Base-by-base conservation (phyloP, 2,329 filamentous ascomycete species). In the Apiospora arundinis region DNA sequence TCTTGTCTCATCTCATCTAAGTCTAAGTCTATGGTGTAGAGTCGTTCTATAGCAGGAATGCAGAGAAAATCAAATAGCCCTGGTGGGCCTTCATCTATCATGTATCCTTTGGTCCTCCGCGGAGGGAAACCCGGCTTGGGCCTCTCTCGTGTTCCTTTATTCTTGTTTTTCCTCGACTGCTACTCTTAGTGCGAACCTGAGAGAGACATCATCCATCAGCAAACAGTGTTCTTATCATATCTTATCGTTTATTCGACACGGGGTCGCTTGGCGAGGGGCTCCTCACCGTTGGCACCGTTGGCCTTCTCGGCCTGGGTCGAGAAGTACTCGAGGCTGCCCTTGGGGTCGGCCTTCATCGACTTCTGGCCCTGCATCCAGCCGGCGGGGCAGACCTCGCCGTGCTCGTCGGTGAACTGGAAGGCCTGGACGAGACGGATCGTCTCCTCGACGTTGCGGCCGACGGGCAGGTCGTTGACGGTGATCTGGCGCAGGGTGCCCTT, bases 331-430 rank as follows among this genome's bases (percentile, higher is more conserved):
- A 86, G 80, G 75, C 83, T 85, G 69, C 83, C 84, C 81, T 86
- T 86, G 74, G 85, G 85, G 72, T 85, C 85, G 71, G 85, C 83
- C 84, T 87, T 87, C 81, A 87, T 86, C 69, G 81, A 82, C 80
- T 86, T 83, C 77, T 78, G 79, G 68, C 85, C 85, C 72, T 82
- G 79, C 72, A 83, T 82, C 85, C 85, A 87, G 76, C 85, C 85
- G 70, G 85, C 85, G 63, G 85, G 85, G 81, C 85, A 95, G 70
- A 94, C 88, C 80, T 93, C 91, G 82, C 94, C 95, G 86, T 93
- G 93, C 76, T 94, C 92, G 75, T 95, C 92, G 16, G 93, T 93
- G 85, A 95, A 93, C 82, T 95, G 93, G 81, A 95, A 95, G 7
- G 92, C 92, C 75, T 92, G 87, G 72, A 91, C 88, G 0, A 92